Conservation (phyloP, 108 stramenopile genomes). For the Pseudonitzschia multistriata region DNA sequence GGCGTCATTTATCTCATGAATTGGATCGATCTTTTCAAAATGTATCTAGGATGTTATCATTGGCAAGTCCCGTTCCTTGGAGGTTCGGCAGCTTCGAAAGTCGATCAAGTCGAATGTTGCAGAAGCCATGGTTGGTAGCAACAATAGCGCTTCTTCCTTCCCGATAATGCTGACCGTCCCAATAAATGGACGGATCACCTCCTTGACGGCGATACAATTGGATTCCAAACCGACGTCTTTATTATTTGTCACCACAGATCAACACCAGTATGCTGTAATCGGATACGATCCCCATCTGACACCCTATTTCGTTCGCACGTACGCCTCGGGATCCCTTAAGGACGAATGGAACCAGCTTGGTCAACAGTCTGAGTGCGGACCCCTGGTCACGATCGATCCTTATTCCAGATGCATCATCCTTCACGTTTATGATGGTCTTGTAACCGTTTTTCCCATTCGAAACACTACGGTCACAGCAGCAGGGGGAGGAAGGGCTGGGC, state of each 20-base stretch:
- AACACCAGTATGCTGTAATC: slow-evolving; percentile 69
- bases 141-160: slow-evolving; percentile 40
- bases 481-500: background rate
- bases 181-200: slow-evolving; percentile 69
- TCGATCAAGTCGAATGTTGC: background rate
- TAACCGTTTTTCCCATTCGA: slow-evolving; percentile 69
- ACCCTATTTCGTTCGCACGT: slow-evolving; percentile 47
- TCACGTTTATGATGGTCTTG: slow-evolving; percentile 72
- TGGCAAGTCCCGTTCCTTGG: slow-evolving; percentile 60
- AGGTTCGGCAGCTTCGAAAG: slow-evolving; percentile 45
- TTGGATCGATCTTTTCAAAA: no score
- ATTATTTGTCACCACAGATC: slow-evolving; percentile 74
- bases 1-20: no score
- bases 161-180: slow-evolving; percentile 62
- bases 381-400: slow-evolving; percentile 65
- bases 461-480: background rate
- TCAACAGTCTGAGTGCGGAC: slow-evolving; percentile 50
- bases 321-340: slow-evolving; percentile 49
- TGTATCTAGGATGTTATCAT: slow-evolving; percentile 67
- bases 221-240: slow-evolving; percentile 32
- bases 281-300: slow-evolving; percentile 38
- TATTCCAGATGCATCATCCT: slow-evolving; percentile 62
- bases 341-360: slow-evolving; percentile 46
- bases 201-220: slow-evolving; percentile 45
- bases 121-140: background rate